Percentiles rank a stretch among this genome's conserved stretches.
Evolutionary conservation across 2,329 filamentous ascomycete genomes (phyloP).

Genomic region (Colletotrichum acutatum): DNA sequence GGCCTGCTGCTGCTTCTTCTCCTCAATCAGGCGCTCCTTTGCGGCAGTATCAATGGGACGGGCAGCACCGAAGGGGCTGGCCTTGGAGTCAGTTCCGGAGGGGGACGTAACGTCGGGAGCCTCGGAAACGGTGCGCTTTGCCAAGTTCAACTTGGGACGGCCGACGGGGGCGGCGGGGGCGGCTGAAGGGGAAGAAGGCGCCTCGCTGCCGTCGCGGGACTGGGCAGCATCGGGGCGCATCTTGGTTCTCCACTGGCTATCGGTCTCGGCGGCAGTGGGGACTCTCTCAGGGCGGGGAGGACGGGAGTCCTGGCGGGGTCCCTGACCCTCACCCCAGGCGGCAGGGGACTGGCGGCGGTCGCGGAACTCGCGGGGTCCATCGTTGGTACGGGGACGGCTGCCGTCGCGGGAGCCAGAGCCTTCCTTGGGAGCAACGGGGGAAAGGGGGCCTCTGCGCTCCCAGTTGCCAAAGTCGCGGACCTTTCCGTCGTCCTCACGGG

Average conservation of each 20-base stretch:
- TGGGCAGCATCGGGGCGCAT: constrained; percentile 85
- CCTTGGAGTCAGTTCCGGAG: constrained; percentile 76
- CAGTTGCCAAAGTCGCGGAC: constrained; percentile 86
- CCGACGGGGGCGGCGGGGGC: constrained; percentile 63
- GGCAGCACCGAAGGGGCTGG: constrained; percentile 93
- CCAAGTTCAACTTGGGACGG: constrained; percentile 86
- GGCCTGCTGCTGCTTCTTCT: constrained; percentile 80
- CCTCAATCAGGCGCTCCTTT: constrained; percentile 89
- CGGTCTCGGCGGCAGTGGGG: constrained; percentile 89
- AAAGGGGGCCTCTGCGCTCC: constrained; percentile 93
- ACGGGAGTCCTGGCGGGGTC: constrained; percentile 74
- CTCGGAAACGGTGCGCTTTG: constrained; percentile 92
- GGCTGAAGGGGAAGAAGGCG: constrained; percentile 77
- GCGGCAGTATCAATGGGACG: constrained; percentile 93
- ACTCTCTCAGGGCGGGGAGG: constrained; percentile 72
- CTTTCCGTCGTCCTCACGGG: constrained; percentile 74
- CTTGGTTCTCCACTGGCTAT: constrained; percentile 90
- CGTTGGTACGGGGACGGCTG: constrained; percentile 63
- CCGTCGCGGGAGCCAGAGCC: constrained; percentile 62
- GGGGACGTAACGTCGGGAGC: constrained; percentile 62
- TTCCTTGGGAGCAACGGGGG: constrained; percentile 71
- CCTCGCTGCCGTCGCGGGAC: constrained; percentile 79
- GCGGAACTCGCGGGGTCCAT: constrained; percentile 69
- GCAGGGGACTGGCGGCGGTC: constrained; percentile 77
- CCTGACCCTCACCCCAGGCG: constrained; percentile 76